Evolutionary conservation across 2,329 filamentous ascomycete genomes (phyloP), one percentile per base, ranked within the genome.

Genomic region (Lasiodiplodia citricola): DNA sequence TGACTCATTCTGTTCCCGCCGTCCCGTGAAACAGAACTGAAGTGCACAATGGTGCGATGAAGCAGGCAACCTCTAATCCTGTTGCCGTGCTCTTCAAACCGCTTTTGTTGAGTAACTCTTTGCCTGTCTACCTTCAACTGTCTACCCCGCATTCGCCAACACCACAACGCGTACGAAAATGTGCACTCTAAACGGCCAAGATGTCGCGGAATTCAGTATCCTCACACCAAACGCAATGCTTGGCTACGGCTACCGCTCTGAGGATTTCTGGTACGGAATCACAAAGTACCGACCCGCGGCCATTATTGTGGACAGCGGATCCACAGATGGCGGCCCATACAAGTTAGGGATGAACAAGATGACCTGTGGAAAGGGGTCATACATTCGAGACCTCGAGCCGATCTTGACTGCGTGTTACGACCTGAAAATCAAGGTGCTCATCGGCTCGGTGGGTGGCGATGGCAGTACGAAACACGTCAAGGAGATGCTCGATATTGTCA

Each of bases 391-490:
- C 68, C 74, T 86, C 1, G 71, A 65, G 50, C 81, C 80, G 44
- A 66, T 85, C 1, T 70, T 85, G 0, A 70, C 72, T 51, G 74
- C 81, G 0, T 77, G 77, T 41, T 65, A 18, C 0, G 69, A 73
- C 0, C 80, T 78, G 56, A 75, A 73, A 3, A 76, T 83, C 0
- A 80, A 80, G 0, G 68, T 86, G 0, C 74, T 86, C 3, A 81
- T 85, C 57, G 74, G 78, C 4, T 85, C 83, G 1, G 83, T 79
- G 0, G 85, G 84, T 0, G 85, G 85, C 0, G 83, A 84, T 71
- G 85, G 85, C 0, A 80, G 77, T 3, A 78, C 84, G 50, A 77
- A 78, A 0, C 83, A 85, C 69, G 82, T 85, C 0, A 65, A 75
- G 23, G 75, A 79, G 13, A 80, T 85, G 66, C 28, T 79, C 0